Conservation (phyloP, 1,139 yeast species). For the Chernovozyma sophiae-reginae region DNA sequence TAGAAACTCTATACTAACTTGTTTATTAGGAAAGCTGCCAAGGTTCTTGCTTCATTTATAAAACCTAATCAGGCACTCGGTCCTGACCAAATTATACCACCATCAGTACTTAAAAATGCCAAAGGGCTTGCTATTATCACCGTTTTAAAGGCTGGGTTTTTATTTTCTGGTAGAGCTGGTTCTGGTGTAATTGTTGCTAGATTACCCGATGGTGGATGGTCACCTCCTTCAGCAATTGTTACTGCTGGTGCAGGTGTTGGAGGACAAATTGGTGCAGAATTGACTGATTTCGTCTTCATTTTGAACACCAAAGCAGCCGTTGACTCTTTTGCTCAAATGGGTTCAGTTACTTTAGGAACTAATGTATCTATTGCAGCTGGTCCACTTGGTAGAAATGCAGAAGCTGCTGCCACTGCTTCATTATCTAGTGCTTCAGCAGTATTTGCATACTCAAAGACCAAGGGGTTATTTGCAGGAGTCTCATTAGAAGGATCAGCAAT, state of each 20-base stretch:
- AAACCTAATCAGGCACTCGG: constrained; percentile 95
- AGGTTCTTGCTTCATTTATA: constrained; percentile 80
- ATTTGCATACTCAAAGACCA: constrained; percentile 90
- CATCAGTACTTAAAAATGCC: constrained; percentile 81
- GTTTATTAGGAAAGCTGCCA: constrained; percentile 94
- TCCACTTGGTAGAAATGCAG: constrained; percentile 95
- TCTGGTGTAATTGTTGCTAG: constrained; percentile 95
- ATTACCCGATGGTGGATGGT: constrained; percentile 92
- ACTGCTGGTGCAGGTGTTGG: constrained; percentile 99
- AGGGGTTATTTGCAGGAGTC: constrained; percentile 96
- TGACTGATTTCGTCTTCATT: constrained; percentile 94
- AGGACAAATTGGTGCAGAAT: constrained; percentile 94
- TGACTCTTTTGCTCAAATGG: constrained; percentile 88
- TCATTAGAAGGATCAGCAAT: constrained; percentile 95
- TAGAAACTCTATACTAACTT: too few relatives aligned
- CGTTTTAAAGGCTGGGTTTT: constrained; percentile 91
- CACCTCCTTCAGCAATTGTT: constrained; percentile 95
- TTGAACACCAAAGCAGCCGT: constrained; percentile 86
- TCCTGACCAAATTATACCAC: constrained; percentile 88
- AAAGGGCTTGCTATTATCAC: constrained; percentile 90
- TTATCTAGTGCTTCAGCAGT: constrained; percentile 85
- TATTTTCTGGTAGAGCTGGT: constrained; percentile 96
- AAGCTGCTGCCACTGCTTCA: constrained; percentile 96
- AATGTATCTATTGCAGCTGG: constrained; percentile 98
- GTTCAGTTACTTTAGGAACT: constrained; percentile 93